These are phyloP conservation scores for Ajuga chamaepitys DNA, from an alignment of 257 asterid genomes.

Conservation along the genomic window DNA sequence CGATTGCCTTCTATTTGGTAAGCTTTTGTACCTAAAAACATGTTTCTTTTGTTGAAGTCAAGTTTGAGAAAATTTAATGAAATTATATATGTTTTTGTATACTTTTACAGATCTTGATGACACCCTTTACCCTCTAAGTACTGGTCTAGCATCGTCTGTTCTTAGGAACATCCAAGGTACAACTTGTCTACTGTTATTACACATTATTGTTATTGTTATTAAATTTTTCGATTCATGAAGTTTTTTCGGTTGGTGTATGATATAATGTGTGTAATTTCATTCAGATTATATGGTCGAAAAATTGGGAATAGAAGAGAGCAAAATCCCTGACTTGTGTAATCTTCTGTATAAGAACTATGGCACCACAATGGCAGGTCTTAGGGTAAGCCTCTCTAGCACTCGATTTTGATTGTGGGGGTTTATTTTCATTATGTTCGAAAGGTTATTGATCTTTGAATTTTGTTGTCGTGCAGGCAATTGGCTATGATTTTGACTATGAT, in stretches of 20 bases:
- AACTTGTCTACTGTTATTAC: not conserved
- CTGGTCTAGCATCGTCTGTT: slow-evolving; percentile 64
- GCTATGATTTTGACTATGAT: slow-evolving; percentile 91
- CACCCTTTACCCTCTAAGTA: slow-evolving; percentile 82
- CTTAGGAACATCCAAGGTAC: slow-evolving; percentile 74
- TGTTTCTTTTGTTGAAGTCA: not conserved
- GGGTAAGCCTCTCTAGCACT: slow-evolving; percentile 46
- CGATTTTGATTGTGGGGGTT: not conserved
- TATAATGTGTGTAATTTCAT: not conserved
- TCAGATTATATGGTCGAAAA: slow-evolving; percentile 82
- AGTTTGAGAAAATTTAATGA: not conserved
- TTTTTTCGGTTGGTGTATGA: not conserved
- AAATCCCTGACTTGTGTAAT: slow-evolving; percentile 54
- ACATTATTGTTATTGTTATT: not conserved
- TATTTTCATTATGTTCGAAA: not conserved
- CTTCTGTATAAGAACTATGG: slow-evolving; percentile 82
- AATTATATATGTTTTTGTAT: not conserved
- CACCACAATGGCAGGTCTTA: slow-evolving; percentile 98
- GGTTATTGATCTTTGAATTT: not conserved
- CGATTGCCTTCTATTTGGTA: slow-evolving; percentile 96
- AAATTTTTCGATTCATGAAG: not conserved
- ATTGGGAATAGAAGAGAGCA: slow-evolving; percentile 65
- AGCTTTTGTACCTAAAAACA: slow-evolving; percentile 8
- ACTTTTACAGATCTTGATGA: slow-evolving; percentile 75
- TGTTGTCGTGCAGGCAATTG: slow-evolving; percentile 71